Base-by-base conservation (phyloP, 345 rosid species). In the Rubroshorea leprosula region DNA sequence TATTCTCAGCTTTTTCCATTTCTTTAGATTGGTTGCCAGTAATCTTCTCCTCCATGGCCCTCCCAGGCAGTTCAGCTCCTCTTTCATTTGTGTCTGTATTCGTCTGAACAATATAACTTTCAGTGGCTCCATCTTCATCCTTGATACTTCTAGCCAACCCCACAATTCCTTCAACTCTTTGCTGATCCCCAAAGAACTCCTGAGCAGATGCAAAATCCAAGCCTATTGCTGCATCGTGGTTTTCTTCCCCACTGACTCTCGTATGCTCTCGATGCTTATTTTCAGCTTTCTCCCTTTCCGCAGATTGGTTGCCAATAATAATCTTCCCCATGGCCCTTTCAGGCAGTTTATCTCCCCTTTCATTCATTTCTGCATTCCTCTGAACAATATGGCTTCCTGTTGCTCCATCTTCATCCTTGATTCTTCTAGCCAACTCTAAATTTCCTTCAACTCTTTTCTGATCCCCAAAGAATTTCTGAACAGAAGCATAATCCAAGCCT, bases 381-480 rank as follows among this genome's bases (percentile, higher is more conserved):
- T 72, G 77, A 62, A 74, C 71, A 68, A 66, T 41, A 54, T 71
- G 72, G 59, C 67, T 71, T 27, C 80, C 83, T 23, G 72, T 73
- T 49, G 80, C 86, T 71, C 51, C 49, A 65, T 61, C 70, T 52
- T 74, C 87, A 72, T 70, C 62, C 55, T 63, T 72, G 70, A 72
- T 74, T 70, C 87, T 79, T 74, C 62, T 78, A 27, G 72, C 77
- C 77, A 79, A 65, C 68, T 84, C 87, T 11, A n/a, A n/a, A n/a
- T 57, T 49, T 56, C 62, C 77, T 35, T 65, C 73, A 63, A 58
- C 46, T 66, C 67, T 68, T 61, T 75, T 79, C 55, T 67, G 75
- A 65, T 58, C 80, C 58, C 65, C 54, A 52, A 66, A 54, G n/a
- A 67, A 55, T 49, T 57, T 66, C 57, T 35, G 60, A 57, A 9